These are phyloP conservation scores for Debaryomyces maramus DNA, from an alignment of 805 yeast genomes.

Conservation along the genomic window DNA sequence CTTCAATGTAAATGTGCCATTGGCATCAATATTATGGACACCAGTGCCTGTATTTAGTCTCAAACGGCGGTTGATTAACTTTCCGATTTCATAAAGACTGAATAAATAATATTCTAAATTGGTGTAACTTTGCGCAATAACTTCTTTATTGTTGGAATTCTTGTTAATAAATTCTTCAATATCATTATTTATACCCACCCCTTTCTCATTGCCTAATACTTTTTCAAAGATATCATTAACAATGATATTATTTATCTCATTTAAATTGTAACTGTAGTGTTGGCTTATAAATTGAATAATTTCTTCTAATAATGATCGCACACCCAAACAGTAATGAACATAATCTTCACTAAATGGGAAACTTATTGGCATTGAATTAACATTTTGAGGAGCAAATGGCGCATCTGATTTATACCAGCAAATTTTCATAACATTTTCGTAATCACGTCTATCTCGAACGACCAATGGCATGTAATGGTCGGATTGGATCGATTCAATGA, in stretches of 20 bases:
- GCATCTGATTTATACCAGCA: conserved; percentile 69
- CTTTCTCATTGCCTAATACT: conserved; percentile 52
- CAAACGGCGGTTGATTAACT: conserved; percentile 37
- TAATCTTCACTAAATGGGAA: conserved; percentile 86
- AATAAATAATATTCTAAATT: conserved; percentile 83
- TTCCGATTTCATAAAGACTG: conserved; percentile 71
- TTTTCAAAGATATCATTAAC: conserved; percentile 63
- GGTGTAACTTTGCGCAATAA: conserved; percentile 82
- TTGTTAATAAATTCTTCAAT: conserved; percentile 59
- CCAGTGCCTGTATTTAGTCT: conserved; percentile 40
- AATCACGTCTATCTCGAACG: conserved; percentile 58
- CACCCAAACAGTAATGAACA: conserved; percentile 79
- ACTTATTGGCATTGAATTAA: conserved; percentile 57
- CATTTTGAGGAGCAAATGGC: conserved; percentile 41
- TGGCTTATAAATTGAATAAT: conserved; percentile 64
- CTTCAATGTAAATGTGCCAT: conserved; percentile 39
- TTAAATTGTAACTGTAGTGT: conserved; percentile 62
- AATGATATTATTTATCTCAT: conserved; percentile 57
- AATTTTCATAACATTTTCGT: conserved; percentile 59
- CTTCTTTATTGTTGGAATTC: conserved; percentile 79
- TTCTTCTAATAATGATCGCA: conserved; percentile 63
- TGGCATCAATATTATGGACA: conserved; percentile 39
- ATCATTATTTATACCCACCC: conserved; percentile 58
- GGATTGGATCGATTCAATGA: conserved; percentile 60
- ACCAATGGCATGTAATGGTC: conserved; percentile 90